Evolutionary conservation across 345 rosid species (phyloP), one percentile per base, ranked within the genome.

Genomic region (Draba incana): DNA sequence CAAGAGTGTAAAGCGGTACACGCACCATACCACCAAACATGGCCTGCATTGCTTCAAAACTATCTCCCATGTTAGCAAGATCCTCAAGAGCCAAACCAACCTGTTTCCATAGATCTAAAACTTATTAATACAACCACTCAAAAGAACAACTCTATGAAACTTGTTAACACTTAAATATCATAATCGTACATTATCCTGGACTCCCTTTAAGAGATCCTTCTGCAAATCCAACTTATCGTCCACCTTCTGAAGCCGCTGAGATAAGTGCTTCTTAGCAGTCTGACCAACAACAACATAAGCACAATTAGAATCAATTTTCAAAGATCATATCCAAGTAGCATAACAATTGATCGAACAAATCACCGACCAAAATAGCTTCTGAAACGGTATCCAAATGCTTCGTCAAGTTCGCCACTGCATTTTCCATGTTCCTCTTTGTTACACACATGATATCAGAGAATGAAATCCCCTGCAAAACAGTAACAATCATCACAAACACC

Each of bases 391-490:
- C 96, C 83, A 95, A 79, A 84, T 92, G 88, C 78, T 88, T 87
- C 16, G 90, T 83, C 82, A 91, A 80, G 81, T 84, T 89, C 44
- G 92, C 51, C 56, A 94, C 96, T 67, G 97, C 95, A 78, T 44
- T 71, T 9, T 83, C 81, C 98, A 95, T 89, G 62, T 74, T 83
- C 13, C 73, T 78, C 83, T 86, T 95, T 1, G 98, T 95, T n/a
- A 92, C 83, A 63, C 90, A 95, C 92, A 88, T 84, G 31, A 95
- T 88, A 81, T 95, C 97, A 33, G 87, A 80, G 77, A 92, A 81
- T 55, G 93, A 84, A 69, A 85, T 66, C n/a, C 99, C 98, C 99
- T 95, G 50, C 65, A 42, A n/a, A n/a, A n/a, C n/a, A n/a, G n/a
- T n/a, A n/a, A n/a, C n/a, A n/a, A n/a, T 53, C 46, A 56, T 58